Percentiles rank a stretch among this genome's conserved stretches.
These are phyloP conservation scores for Oropetium thomaeum DNA, from an alignment of 176 grass and related monocot species.

Conservation along the genomic window DNA sequence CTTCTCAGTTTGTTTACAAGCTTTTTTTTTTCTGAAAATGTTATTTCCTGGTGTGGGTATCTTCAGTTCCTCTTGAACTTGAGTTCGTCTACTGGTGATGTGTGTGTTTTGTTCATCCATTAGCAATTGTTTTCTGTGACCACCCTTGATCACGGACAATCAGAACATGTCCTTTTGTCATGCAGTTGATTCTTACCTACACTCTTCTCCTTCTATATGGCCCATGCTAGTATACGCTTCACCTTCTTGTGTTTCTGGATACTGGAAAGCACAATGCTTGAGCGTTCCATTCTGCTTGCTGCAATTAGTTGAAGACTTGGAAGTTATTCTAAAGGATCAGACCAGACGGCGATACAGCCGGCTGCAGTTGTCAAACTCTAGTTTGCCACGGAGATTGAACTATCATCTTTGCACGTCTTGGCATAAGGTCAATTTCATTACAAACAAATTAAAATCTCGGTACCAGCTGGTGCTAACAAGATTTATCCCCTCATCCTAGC, in stretches of 20 bases:
- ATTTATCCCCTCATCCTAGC: not conserved
- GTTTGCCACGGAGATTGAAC: not conserved
- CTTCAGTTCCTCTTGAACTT: not conserved
- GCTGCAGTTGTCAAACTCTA: conserved; percentile 17
- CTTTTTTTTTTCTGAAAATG: not conserved
- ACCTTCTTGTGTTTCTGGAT: not conserved
- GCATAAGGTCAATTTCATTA: not conserved
- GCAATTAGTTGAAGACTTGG: no score
- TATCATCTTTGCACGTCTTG: conserved; percentile 6
- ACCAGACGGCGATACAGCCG: not conserved
- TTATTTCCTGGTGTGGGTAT: not conserved
- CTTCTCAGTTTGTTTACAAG: not conserved
- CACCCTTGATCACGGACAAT: not conserved
- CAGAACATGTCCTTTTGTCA: not conserved
- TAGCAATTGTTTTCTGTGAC: not conserved
- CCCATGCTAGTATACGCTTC: not conserved
- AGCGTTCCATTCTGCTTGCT: not conserved
- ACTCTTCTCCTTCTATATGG: not conserved
- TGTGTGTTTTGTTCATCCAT: not conserved
- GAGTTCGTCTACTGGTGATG: not conserved
- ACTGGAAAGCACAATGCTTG: not conserved
- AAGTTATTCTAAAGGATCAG: conserved; percentile 3
- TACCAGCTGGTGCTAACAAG: not conserved
- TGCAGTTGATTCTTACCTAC: not conserved
- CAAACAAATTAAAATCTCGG: not conserved